Percentiles rank a stretch among this genome's conserved stretches.
Evolutionary conservation across 2,329 filamentous ascomycete species (phyloP).

Genomic region (Fusarium sp.): DNA sequence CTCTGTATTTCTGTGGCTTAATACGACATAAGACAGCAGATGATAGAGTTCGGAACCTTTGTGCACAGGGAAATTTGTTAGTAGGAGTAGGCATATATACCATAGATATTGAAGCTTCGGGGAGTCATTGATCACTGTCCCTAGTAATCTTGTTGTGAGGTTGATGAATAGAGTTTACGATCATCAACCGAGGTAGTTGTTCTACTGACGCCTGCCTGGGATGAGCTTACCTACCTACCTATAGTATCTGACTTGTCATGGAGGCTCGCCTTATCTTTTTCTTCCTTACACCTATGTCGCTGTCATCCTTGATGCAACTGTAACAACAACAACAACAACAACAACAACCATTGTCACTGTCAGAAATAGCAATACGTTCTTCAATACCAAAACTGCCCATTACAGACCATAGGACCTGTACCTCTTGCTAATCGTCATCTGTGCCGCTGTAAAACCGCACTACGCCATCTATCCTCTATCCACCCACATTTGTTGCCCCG

Average conservation of each 20-base stretch:
- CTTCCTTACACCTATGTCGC: background rate
- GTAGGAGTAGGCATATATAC: background rate
- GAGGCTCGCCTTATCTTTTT: conserved; percentile 2
- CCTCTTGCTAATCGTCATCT: conserved; percentile 3
- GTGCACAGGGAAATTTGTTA: background rate
- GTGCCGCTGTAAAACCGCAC: conserved; percentile 11
- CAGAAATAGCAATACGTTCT: background rate
- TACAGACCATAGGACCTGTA: background rate
- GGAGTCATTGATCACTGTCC: background rate
- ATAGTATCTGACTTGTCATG: background rate
- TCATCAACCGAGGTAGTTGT: conserved; percentile 8
- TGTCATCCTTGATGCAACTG: background rate
- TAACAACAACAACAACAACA: background rate
- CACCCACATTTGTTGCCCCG: conserved; percentile 28
- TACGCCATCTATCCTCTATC: conserved; percentile 12
- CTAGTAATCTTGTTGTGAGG: background rate
- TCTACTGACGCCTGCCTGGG: conserved; percentile 1
- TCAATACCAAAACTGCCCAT: background rate
- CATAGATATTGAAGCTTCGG: background rate
- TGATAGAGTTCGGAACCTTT: background rate
- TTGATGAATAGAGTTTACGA: conserved; percentile 10
- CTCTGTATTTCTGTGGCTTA: background rate
- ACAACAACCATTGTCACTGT: background rate
- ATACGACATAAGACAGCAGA: background rate
- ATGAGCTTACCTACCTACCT: conserved; percentile 9